These are phyloP conservation scores for Heterococcus sp. DNA, from an alignment of 108 stramenopile genomes.

Conservation along the genomic window DNA sequence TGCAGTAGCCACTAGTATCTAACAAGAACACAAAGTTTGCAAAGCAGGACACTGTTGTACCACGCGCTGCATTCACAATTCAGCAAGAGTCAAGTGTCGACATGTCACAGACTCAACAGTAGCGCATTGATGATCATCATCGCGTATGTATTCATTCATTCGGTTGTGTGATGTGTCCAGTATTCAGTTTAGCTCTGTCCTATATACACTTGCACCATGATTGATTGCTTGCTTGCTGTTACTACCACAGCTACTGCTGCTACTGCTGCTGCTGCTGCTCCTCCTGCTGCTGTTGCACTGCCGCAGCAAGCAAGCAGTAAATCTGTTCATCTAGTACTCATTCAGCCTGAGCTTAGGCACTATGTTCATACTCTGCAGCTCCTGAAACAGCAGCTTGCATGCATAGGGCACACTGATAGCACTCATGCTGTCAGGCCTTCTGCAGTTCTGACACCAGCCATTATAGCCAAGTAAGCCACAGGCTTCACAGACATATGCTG, in stretches of 20 bases:
- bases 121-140: no score
- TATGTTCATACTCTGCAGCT: conserved; percentile 81
- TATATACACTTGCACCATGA: no score
- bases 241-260: conserved; percentile 16
- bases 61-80: no score
- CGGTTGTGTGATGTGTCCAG: no score
- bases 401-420: conserved; percentile 94
- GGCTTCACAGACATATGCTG: conserved; percentile 88
- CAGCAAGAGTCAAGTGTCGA: no score
- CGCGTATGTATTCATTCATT: no score
- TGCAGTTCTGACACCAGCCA: conserved; percentile 92
- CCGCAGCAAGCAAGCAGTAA: no score
- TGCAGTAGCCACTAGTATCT: no score
- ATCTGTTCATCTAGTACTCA: conserved; percentile 43
- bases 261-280: conserved; percentile 30
- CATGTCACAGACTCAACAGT: no score
- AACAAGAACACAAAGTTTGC: not conserved
- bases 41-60: no score
- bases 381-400: conserved; percentile 89
- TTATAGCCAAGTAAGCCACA: conserved; percentile 81
- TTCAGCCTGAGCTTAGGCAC: conserved; percentile 51
- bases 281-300: conserved; percentile 13
- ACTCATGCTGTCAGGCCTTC: conserved; percentile 81
- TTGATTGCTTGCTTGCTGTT: no score
- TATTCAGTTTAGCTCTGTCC: no score